These are phyloP conservation scores for Leucocoprinus birnbaumii DNA, from an alignment of 768 basidiomycete species.

Conservation along the genomic window DNA sequence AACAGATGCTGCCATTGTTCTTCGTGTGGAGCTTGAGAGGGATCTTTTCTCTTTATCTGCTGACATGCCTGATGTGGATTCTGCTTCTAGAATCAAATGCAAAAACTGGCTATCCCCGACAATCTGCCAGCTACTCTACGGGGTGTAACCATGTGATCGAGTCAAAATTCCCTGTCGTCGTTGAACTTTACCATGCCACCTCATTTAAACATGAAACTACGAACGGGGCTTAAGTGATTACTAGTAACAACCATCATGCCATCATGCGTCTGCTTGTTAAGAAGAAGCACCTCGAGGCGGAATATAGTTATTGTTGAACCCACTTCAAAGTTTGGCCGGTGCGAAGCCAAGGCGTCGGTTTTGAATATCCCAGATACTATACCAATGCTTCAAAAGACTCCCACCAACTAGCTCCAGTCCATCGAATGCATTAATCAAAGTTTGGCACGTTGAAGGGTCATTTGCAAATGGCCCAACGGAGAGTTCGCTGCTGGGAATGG, in stretches of 20 bases:
- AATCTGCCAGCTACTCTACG: neutral
- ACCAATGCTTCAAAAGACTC: constrained; percentile 58
- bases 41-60: neutral
- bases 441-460: constrained; percentile 48
- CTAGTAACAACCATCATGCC: neutral
- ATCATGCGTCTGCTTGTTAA: constrained; percentile 1
- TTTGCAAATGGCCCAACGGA: constrained; percentile 55
- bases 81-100: constrained; percentile 5
- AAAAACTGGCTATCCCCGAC: neutral
- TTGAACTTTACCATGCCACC: neutral
- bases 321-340: constrained; percentile 28
- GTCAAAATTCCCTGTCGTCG: neutral
- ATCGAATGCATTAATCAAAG: constrained; percentile 58
- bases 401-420: constrained; percentile 49
- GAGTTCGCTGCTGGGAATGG: constrained; percentile 55
- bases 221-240: neutral
- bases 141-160: constrained; percentile 2
- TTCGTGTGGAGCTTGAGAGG: neutral
- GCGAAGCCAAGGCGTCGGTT: constrained; percentile 50
- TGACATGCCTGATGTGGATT: neutral
- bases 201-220: constrained; percentile 3
- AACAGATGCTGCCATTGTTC: constrained; percentile 4
- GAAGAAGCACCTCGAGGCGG: neutral
- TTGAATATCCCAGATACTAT: constrained; percentile 56
- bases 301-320: neutral